These are phyloP conservation scores for Trichoderma arundinaceum DNA, from an alignment of 2,329 filamentous ascomycete species.

Conservation along the genomic window DNA sequence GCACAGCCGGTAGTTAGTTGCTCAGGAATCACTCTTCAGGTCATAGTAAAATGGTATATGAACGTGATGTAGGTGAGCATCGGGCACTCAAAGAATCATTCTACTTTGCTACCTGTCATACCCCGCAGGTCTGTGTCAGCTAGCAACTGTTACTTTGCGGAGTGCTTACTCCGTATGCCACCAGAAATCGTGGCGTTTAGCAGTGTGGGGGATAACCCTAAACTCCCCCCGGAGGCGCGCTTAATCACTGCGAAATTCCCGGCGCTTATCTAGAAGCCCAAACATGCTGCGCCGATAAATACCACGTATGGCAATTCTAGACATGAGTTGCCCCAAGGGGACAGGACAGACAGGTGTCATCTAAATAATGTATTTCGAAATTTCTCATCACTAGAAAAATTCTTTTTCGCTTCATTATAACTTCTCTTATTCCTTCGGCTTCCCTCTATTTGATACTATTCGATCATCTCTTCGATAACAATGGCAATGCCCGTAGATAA, in stretches of 20 bases:
- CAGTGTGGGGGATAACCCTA: conserved; percentile 24
- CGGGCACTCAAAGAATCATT: too few species aligned
- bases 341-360: neutral
- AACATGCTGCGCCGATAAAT: conserved; percentile 11
- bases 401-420: too few species aligned
- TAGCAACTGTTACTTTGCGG: neutral
- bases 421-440: too few species aligned
- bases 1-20: too few species aligned
- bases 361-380: neutral
- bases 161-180: neutral
- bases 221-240: conserved; percentile 23
- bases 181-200: conserved; percentile 12
- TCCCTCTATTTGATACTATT: too few species aligned
- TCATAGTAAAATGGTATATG: too few species aligned
- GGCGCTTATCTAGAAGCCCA: neutral
- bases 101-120: conserved; percentile 3
- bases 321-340: neutral
- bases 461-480: neutral
- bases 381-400: neutral
- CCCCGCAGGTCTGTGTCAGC: conserved; percentile 1
- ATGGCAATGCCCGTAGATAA: conserved; percentile 11
- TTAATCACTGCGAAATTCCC: neutral
- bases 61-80: too few species aligned
- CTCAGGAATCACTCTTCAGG: too few species aligned
- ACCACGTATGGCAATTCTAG: conserved; percentile 1